Evolutionary conservation across 192 early-diverging fungal species (phyloP).

Genomic region (Linderina pennispora): DNA sequence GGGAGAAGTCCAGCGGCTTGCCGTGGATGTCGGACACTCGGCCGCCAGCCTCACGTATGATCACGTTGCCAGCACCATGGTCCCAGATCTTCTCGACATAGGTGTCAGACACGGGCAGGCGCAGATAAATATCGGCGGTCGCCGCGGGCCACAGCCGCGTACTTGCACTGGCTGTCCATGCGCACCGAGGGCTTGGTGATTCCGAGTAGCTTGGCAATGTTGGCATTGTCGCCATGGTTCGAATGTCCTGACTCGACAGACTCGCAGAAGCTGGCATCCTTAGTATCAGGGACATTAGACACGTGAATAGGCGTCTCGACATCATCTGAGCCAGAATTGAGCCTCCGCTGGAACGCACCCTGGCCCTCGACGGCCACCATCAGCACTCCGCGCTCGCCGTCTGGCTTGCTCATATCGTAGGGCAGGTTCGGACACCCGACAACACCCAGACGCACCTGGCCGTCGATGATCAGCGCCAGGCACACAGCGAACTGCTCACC

Average conservation of each 20-base stretch:
- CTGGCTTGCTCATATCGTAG: slow-evolving; percentile 49
- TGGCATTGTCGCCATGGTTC: slow-evolving; percentile 70
- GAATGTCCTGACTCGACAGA: slow-evolving; percentile 91
- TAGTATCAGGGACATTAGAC: slow-evolving; percentile 42
- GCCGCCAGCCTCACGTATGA: slow-evolving; percentile 93
- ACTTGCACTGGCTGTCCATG: slow-evolving; percentile 99
- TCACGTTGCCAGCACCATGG: slow-evolving; percentile 86
- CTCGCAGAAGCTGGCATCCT: slow-evolving; percentile 83
- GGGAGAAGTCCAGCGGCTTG: slow-evolving; percentile 82
- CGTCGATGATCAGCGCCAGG: slow-evolving; percentile 84
- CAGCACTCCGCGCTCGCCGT: slow-evolving; percentile 70
- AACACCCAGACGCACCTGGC: slow-evolving; percentile 83
- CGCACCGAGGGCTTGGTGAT: slow-evolving; percentile 75
- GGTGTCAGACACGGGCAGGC: slow-evolving; percentile 67
- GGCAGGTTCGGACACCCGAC: slow-evolving; percentile 82
- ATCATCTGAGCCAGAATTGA: slow-evolving; percentile 3
- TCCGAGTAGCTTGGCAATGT: slow-evolving; percentile 73
- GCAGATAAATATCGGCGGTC: slow-evolving; percentile 91
- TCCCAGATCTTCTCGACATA: slow-evolving; percentile 99
- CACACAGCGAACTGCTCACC: slow-evolving; percentile 98
- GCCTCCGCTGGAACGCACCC: slow-evolving; percentile 79
- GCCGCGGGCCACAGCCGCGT: slow-evolving; percentile 83
- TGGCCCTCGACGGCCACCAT: slow-evolving; percentile 81
- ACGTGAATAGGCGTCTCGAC: slow-evolving; percentile 59
- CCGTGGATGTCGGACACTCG: slow-evolving; percentile 77